Base-by-base conservation (phyloP, 768 basidiomycete genomes). In the Russula sp. region DNA sequence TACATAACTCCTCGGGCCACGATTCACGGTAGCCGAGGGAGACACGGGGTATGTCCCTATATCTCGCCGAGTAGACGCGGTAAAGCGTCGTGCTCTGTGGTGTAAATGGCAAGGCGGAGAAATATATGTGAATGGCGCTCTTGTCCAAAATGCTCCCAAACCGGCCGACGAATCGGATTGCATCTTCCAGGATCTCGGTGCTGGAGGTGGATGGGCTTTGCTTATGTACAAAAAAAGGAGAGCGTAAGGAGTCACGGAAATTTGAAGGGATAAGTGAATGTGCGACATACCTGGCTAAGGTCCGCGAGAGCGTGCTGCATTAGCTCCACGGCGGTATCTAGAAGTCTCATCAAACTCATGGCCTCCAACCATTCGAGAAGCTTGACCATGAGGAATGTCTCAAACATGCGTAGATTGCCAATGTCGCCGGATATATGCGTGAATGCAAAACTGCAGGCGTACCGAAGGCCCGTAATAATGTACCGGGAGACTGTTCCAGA, bases 1-100 rank as follows among this genome's bases (percentile, higher is more conserved):
- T 63, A 11, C 50, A 53, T 18, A 58, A 51, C 60, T 60, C 38
- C 64, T 70, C 41, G 53, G 60, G 54, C 63, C 69, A 57, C 63
- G 63, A 7, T 48, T 67, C 25, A 63, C 68, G 43, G 67, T 69
- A 49, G 65, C 69, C 45, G 69, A 71, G 60, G 61, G 70, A 51
- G 68, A 72, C 50, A 54, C 53, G 42, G 32, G 67, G 59, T 18
- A 68, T 38, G 61, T 47, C 53, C 13, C n/a, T 41, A 51, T 63
- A 63, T 36, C 61, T 56, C 6, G 45, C 29, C 20, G 61, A 47
- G 38, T 63, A 63, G 10, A 58, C 39, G n/a, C 61, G 61, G 14
- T 63, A 63, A 18, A 63, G 51, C 11, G 32, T 56, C 45, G 61
- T 63, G 38, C 50, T 32, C 32, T 58, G 61, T 11, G 61, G 61